Percentiles rank a stretch among this genome's conserved stretches.
Conservation (phyloP, 495 filamentous ascomycete genomes). For the Annulohypoxylon stygium region DNA sequence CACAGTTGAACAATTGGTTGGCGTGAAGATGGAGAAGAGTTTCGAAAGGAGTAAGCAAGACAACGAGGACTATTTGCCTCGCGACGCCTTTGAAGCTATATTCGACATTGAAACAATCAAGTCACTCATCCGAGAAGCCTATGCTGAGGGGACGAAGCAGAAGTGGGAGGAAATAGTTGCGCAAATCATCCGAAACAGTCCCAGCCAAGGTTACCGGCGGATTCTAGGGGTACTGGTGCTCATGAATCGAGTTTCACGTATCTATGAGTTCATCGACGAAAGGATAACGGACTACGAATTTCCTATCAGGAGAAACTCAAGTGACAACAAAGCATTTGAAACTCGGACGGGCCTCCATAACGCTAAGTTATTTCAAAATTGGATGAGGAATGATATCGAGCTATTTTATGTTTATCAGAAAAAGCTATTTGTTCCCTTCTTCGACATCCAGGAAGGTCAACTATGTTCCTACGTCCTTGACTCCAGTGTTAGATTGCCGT, state of each 20-base stretch:
- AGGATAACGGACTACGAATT: not conserved
- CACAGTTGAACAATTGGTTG: not conserved
- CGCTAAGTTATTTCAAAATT: not conserved
- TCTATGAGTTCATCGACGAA: not conserved
- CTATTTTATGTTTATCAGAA: not conserved
- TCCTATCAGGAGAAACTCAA: not conserved
- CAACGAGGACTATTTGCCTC: not conserved
- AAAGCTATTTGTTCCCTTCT: not conserved
- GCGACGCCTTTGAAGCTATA: not conserved
- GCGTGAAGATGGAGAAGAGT: not conserved
- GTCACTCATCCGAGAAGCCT: not conserved
- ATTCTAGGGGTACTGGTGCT: not conserved
- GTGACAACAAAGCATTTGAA: not conserved
- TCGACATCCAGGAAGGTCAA: not conserved
- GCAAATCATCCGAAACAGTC: not conserved
- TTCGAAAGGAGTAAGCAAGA: not conserved
- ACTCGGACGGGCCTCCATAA: not conserved
- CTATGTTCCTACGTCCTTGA: not conserved
- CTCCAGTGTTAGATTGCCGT: not conserved
- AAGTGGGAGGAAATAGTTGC: not conserved
- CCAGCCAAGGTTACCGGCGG: not conserved
- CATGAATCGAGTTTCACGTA: not conserved
- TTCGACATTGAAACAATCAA: not conserved
- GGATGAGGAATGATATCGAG: not conserved
- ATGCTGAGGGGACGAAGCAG: not conserved